Evolutionary conservation across 1,284 basidiomycete genomes (phyloP), one percentile per base, ranked within the genome.

Genomic region (Tilletia horrida): DNA sequence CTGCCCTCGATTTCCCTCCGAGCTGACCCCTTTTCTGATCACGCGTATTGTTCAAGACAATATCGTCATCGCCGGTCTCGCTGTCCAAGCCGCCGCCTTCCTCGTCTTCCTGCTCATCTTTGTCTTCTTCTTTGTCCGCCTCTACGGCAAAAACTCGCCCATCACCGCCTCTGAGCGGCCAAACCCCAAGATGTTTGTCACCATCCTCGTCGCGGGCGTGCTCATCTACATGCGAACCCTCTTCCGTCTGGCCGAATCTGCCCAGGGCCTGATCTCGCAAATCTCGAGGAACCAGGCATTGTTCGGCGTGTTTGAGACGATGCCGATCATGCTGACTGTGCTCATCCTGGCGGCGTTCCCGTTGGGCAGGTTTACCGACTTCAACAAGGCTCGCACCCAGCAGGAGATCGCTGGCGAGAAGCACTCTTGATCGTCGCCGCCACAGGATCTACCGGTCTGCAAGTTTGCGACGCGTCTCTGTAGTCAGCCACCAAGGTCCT

Each of bases 331-430:
- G 44, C 65, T 83, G 27, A 82, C 83, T 0, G 65, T 83, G 31
- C 69, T 73, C 14, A 64, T 81, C 40, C 83, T 81, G 78, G 68
- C 67, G n/a, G 65, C 59, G 86, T 86, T 82, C 93, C 84, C 68
- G 88, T 88, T 65, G 31, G 64, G 64, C 2, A 21, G 64, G 31
- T 59, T 59, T 21, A 59, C 55, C 27, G 55, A 59, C 31, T 40
- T 40, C 35, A 40, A 40, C 35, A 40, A 40, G 35, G 35, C 35
- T 40, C 35, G 35, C 35, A 40, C 35, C 35, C 35, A 40, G 4
- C 35, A 40, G 35, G 55, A 29, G 27, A 13, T 16, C 27, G 35
- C 27, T 25, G 55, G 16, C 25, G 55, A 35, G 11, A 18, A 35
- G 55, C 27, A 7, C 6, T 48, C 16, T 18, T 48, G 27, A 29